phyloP scores from a whole-genome alignment of 495 filamentous ascomycete genomes.

The Aspergillus steynii region DNA sequence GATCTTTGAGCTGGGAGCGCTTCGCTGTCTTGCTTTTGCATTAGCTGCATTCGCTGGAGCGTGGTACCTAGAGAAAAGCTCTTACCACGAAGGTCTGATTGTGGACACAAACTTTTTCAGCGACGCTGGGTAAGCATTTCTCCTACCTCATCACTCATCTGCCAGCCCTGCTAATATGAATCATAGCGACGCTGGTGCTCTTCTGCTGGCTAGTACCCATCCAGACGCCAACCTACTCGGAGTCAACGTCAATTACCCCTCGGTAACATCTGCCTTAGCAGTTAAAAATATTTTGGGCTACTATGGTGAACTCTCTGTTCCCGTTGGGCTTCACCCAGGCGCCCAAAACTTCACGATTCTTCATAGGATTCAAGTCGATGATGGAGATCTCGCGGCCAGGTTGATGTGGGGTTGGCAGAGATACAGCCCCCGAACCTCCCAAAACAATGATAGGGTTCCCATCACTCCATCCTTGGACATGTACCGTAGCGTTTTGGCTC shows the following conservation, averaged over 20 bases:
- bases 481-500: no score
- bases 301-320: constrained; percentile 35
- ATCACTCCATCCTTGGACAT: no score
- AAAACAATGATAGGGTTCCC: no score
- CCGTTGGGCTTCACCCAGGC: constrained; percentile 38
- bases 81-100: neutral
- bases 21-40: no score
- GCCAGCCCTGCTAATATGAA: neutral
- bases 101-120: constrained; percentile 14
- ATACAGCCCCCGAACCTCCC: no score
- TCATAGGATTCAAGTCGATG: constrained; percentile 32
- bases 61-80: no score
- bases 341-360: constrained; percentile 43
- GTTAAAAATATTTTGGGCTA: constrained; percentile 43
- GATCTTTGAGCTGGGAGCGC: no score
- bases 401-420: no score
- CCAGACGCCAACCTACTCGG: constrained; percentile 31
- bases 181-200: constrained; percentile 7
- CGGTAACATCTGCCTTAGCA: constrained; percentile 41
- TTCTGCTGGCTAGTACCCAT: constrained; percentile 8
- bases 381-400: constrained; percentile 28
- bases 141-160: neutral
- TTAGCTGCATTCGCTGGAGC: no score
- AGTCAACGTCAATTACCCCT: constrained; percentile 45
- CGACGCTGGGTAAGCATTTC: constrained; percentile 10